A percentile compares a stretch with the other conserved stretches of the same genome.
These are phyloP conservation scores for Botrytis tulipae DNA, from an alignment of 2,329 filamentous ascomycete genomes.

Conservation along the genomic window DNA sequence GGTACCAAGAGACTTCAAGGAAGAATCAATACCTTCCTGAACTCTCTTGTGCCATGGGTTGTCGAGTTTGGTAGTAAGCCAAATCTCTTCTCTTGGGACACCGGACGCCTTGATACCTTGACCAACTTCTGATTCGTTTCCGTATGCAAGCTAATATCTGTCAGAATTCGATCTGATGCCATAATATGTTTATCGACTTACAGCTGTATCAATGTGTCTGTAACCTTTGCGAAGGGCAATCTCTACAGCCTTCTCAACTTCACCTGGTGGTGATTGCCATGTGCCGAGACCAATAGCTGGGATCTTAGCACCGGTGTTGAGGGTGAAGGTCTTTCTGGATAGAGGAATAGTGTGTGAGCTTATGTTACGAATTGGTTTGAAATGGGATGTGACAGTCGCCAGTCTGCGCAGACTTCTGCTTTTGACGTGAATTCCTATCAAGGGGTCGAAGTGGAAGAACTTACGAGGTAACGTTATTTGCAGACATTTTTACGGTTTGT, in stretches of 20 bases:
- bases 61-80: conserved; percentile 78
- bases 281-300: conserved; percentile 75
- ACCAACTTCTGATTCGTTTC: conserved; percentile 71
- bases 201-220: conserved; percentile 67
- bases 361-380: conserved; percentile 4
- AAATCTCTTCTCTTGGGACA: conserved; percentile 64
- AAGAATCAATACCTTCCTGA: conserved; percentile 57
- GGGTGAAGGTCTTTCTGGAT: conserved; percentile 56
- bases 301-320: conserved; percentile 77
- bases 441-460: conserved; percentile 18
- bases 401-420: conserved; percentile 22
- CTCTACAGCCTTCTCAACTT: conserved; percentile 70
- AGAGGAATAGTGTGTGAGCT: conserved; percentile 27
- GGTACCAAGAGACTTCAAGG: conserved; percentile 58
- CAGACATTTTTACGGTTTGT: conserved; percentile 33
- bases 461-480: conserved; percentile 36
- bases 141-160: conserved; percentile 58
- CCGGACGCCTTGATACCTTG: conserved; percentile 65
- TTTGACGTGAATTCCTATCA: conserved; percentile 25
- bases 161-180: conserved; percentile 7
- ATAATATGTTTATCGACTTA: conserved; percentile 26
- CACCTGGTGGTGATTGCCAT: conserved; percentile 68
- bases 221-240: conserved; percentile 66
- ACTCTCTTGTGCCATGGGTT: conserved; percentile 75
- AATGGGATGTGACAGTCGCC: conserved; percentile 17